A percentile compares a stretch with the other conserved stretches of the same genome.
phyloP scores from a whole-genome alignment of 805 yeast genomes.

The Metschnikowia drakensbergensis region DNA sequence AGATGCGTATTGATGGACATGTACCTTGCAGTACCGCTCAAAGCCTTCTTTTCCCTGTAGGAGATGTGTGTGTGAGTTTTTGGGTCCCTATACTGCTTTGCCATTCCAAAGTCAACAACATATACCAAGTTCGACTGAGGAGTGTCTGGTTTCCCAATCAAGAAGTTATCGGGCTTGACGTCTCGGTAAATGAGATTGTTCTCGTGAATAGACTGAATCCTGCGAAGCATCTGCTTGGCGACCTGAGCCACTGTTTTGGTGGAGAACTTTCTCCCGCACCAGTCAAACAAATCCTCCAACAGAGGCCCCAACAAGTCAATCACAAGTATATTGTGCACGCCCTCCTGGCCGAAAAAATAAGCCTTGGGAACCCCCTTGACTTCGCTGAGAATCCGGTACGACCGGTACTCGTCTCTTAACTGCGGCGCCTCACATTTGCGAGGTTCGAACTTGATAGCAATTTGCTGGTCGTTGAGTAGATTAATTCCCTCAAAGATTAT shows the following conservation, averaged over 20 bases:
- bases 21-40: constrained; percentile 97
- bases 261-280: constrained; percentile 92
- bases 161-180: constrained; percentile 95
- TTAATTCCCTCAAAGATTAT: constrained; percentile 95
- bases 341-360: constrained; percentile 98
- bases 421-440: constrained; percentile 97
- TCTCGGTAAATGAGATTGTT: constrained; percentile 92
- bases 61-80: constrained; percentile 94
- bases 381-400: constrained; percentile 85
- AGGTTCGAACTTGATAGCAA: constrained; percentile 96
- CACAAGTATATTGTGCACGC: constrained; percentile 90
- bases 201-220: constrained; percentile 83
- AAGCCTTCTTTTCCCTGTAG: constrained; percentile 89
- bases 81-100: constrained; percentile 96
- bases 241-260: constrained; percentile 89
- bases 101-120: constrained; percentile 98
- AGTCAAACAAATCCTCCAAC: constrained; percentile 91
- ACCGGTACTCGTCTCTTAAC: constrained; percentile 90
- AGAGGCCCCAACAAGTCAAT: constrained; percentile 95
- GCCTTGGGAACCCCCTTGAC: constrained; percentile 88
- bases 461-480: constrained; percentile 85
- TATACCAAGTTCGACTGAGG: constrained; percentile 82
- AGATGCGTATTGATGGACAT: constrained; percentile 97
- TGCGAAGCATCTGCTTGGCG: constrained; percentile 88
- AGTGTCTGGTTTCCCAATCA: constrained; percentile 85